These are phyloP conservation scores for Xylaria sp. DNA, from an alignment of 2,329 filamentous ascomycete species.

Conservation along the genomic window DNA sequence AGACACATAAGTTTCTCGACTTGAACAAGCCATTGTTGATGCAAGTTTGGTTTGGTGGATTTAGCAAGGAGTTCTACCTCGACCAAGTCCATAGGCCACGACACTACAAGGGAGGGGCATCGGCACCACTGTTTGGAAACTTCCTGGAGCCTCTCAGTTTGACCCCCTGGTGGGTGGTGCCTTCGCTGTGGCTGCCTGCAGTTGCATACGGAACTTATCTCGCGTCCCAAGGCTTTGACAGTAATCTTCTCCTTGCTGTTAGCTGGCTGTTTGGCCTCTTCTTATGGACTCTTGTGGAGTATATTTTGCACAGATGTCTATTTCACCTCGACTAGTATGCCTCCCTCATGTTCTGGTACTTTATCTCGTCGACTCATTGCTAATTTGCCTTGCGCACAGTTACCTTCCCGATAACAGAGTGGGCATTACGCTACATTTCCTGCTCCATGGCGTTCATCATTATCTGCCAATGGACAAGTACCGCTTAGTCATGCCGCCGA, in stretches of 20 bases:
- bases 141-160: slow-evolving; percentile 97
- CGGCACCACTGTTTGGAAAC: slow-evolving; percentile 94
- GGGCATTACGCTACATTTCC: slow-evolving; percentile 85
- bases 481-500: slow-evolving; percentile 94
- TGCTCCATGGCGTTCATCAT: slow-evolving; percentile 96
- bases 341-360: not conserved
- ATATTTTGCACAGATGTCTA: slow-evolving; percentile 83
- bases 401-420: slow-evolving; percentile 90
- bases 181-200: slow-evolving; percentile 81
- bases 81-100: slow-evolving; percentile 94
- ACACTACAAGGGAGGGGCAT: slow-evolving; percentile 92
- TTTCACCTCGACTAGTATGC: slow-evolving; percentile 93
- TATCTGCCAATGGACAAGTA: slow-evolving; percentile 99
- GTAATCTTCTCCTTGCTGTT: slow-evolving; percentile 51
- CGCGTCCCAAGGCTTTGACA: slow-evolving; percentile 65
- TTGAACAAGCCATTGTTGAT: slow-evolving; percentile 81
- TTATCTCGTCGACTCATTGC: slow-evolving; percentile 15
- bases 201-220: slow-evolving; percentile 74
- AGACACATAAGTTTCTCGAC: slow-evolving; percentile 92
- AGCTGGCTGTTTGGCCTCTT: slow-evolving; percentile 75
- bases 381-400: slow-evolving; percentile 52
- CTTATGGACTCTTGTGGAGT: slow-evolving; percentile 91
- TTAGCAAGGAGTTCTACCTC: slow-evolving; percentile 94
- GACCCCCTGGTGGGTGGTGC: slow-evolving; percentile 93
- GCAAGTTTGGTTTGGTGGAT: slow-evolving; percentile 87